Percentiles rank a stretch among this genome's conserved stretches.
Conservation (phyloP, 345 rosid species). For the Balakata baccata region DNA sequence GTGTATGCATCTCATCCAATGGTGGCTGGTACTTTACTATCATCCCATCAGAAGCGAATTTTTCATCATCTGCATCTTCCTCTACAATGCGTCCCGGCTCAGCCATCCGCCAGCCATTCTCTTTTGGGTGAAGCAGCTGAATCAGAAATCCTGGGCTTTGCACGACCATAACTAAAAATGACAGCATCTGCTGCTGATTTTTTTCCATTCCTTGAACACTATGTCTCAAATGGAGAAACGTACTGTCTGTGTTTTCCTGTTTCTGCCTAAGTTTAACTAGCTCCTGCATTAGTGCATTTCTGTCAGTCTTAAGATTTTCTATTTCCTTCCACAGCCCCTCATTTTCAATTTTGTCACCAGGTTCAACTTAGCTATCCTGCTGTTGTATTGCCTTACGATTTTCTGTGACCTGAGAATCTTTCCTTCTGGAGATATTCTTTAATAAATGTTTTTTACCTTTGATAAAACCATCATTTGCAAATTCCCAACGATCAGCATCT, state of each 20-base stretch:
- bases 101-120: conserved; percentile 55
- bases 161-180: conserved; percentile 87
- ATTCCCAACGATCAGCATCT: conserved; percentile 87
- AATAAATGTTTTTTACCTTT: conserved; percentile 67
- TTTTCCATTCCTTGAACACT: conserved; percentile 86
- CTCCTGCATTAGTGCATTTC: conserved; percentile 60
- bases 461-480: conserved; percentile 77
- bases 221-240: conserved; percentile 58
- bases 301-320: conserved; percentile 71
- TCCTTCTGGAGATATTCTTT: conserved; percentile 64
- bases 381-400: conserved; percentile 38
- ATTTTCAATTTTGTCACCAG: conserved; percentile 33
- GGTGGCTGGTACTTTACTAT: conserved; percentile 67
- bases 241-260: conserved; percentile 69
- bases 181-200: conserved; percentile 91
- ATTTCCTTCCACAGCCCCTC: conserved; percentile 64
- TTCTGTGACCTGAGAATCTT: conserved; percentile 53
- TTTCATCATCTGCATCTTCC: conserved; percentile 46
- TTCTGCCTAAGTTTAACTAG: conserved; percentile 61
- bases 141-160: conserved; percentile 72
- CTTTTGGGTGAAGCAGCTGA: conserved; percentile 77
- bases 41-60: conserved; percentile 47
- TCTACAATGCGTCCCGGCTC: conserved; percentile 57
- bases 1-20: conserved; percentile 37
- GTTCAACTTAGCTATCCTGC: conserved; percentile 28